Evolutionary conservation across 2,329 filamentous ascomycete genomes (phyloP).

Genomic region (Beauveria sp.): DNA sequence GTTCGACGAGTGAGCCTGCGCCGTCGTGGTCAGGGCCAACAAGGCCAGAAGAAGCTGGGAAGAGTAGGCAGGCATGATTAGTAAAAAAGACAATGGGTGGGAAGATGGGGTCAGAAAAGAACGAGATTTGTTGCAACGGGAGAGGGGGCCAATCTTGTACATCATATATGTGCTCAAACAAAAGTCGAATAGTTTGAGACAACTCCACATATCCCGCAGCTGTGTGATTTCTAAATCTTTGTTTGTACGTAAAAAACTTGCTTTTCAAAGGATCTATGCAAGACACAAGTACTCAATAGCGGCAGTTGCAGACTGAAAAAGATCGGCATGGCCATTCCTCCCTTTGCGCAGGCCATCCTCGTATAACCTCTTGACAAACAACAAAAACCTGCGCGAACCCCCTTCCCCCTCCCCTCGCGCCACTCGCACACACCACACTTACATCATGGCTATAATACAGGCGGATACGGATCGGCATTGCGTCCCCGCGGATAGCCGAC

Average conservation of each 20-base stretch:
- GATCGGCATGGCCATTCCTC: background rate
- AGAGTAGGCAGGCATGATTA: background rate
- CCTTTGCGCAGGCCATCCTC: background rate
- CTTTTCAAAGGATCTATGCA: background rate
- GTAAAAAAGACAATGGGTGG: background rate
- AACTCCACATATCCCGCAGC: background rate
- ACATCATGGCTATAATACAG: background rate
- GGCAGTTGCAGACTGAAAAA: too few relatives aligned
- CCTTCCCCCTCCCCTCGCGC: background rate
- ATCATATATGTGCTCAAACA: background rate
- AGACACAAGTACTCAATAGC: background rate
- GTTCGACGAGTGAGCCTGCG: background rate
- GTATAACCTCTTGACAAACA: background rate
- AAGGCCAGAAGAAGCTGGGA: background rate
- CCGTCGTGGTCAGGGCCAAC: background rate
- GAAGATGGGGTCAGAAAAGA: background rate
- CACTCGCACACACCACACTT: background rate
- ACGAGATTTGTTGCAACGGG: background rate
- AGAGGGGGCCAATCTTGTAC: background rate
- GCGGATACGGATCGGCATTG: background rate
- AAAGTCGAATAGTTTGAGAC: background rate
- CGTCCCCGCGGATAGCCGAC: slow-evolving; percentile 1
- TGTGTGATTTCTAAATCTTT: background rate
- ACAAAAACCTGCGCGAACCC: background rate
- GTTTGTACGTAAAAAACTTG: background rate